Base-by-base conservation (phyloP, 306 rosid genomes). In the Albizia julibrissin region DNA sequence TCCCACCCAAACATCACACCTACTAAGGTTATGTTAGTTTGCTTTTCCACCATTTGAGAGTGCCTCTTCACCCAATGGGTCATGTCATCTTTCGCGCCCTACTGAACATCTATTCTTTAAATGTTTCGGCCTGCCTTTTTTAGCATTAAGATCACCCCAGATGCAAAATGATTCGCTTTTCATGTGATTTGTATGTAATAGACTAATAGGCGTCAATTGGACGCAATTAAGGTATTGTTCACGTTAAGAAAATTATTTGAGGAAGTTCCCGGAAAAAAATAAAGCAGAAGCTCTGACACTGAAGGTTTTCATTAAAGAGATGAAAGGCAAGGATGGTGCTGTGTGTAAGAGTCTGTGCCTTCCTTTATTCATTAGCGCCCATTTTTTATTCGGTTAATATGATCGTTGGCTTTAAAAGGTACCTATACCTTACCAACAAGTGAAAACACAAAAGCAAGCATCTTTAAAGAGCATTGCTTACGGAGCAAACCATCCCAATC, bases 61-160 rank as follows among this genome's bases (percentile, higher is more conserved):
- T 46, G 76, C 82, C 85, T 27, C 83, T 72, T 82, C 79, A 89
- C 75, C 85, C 16, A 26, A 84, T 54, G 31, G 52, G n/a, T 18
- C 46, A 56, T 62, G 3, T 8, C 22, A 21, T 67, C 62, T 66
- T 66, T 9, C 52, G 22, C 34, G 71, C 46, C 37, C 22, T 65
- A 12, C 67, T 46, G 49, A 15, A 31, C 37, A 24, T 59, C 54
- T 40, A 37, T 22, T 22, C 56, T 73, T 29, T 2, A 6, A 13
- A 59, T 71, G 34, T 4, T 15, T 10, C 4, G 65, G 47, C 44
- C 50, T 34, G 16, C 65, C 31, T 72, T 49, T 73, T 6, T 0
- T 7, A 9, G 14, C 22, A 10, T 40, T 27, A 43, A 72, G 46
- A 65, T n/a, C 37, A 34, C 18, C 66, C 54, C 72, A 29, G 39